Evolutionary conservation across 306 rosid genomes (phyloP).

Genomic region (Quillaja saponaria): DNA sequence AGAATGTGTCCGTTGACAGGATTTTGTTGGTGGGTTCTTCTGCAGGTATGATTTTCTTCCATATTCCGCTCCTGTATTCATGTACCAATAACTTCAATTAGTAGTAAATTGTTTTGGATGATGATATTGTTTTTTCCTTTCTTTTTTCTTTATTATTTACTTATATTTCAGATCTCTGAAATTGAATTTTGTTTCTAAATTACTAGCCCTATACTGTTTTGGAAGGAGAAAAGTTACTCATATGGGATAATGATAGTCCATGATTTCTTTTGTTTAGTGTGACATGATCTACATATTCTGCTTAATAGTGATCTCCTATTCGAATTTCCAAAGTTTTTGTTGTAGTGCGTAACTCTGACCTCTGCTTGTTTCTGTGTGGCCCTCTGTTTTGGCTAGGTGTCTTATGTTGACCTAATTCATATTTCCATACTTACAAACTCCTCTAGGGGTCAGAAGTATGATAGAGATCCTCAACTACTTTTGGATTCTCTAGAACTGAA

Average conservation of each 20-base stretch:
- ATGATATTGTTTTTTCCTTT: slow-evolving; percentile 4
- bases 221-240: neutral
- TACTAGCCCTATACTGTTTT: neutral
- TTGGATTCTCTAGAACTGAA: too few relatives aligned
- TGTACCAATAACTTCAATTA: slow-evolving; percentile 21
- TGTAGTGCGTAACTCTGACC: neutral
- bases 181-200: neutral
- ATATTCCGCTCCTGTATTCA: neutral
- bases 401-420: too few relatives aligned
- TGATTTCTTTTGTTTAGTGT: neutral
- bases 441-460: too few relatives aligned
- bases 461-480: too few relatives aligned
- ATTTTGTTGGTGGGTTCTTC: slow-evolving; percentile 86
- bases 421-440: too few relatives aligned
- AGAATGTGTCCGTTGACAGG: slow-evolving; percentile 34
- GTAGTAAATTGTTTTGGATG: neutral
- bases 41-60: slow-evolving; percentile 57
- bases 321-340: neutral
- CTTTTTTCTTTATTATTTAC: neutral
- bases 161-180: slow-evolving; percentile 39
- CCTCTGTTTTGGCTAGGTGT: too few relatives aligned
- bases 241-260: neutral
- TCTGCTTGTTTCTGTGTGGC: too few relatives aligned
- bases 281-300: neutral
- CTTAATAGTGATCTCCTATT: neutral